Evolutionary conservation across 2,329 filamentous ascomycete genomes (phyloP), one percentile per base, ranked within the genome.

Genomic region (Periconia digitata): DNA sequence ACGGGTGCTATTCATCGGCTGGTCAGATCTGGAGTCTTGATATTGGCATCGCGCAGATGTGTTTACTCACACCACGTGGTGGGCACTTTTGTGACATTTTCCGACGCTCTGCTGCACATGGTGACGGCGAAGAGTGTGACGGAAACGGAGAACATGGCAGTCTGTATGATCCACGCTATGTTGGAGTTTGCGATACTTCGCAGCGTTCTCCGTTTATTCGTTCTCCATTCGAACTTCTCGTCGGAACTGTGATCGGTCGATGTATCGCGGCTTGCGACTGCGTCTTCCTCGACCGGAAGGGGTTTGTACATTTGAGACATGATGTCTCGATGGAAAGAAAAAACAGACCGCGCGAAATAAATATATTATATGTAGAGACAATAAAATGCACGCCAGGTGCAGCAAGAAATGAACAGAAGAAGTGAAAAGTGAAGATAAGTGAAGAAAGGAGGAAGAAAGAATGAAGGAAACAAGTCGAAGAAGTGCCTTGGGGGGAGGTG

Each of bases 41-140:
- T 13, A 10, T 15, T 7, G 23, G 12, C 8, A 23, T 20, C 4
- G 16, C 5, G 8, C 18, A 8, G 8, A 10, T 13, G 10, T 23
- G 21, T 16, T 20, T 18, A 16, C 53, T 48, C 49, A 55, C 53
- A 55, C 36, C 46, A 55, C n/a, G 53, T 55, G 40, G 41, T 53
- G 20, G 53, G 53, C 36, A 55, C 49, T 22, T 41, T 16, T n/a
- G 50, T 47, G 6, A 34, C 40, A 23, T 50, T 50, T 23, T 45
- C 50, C 8, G 35, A 20, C 17, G 47, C 46, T 18, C 41, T 47
- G 39, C 43, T 50, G 34, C 53, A 55, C 23, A 55, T 32, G 18
- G 37, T 29, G 15, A 55, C 44, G 18, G 37, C 47, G 40, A 55
- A 55, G 24, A 55, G 50, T 12, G 50, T 51, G 35, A 55, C 46